Conservation (phyloP, 495 filamentous ascomycete genomes). For the Neurospora sp. region DNA sequence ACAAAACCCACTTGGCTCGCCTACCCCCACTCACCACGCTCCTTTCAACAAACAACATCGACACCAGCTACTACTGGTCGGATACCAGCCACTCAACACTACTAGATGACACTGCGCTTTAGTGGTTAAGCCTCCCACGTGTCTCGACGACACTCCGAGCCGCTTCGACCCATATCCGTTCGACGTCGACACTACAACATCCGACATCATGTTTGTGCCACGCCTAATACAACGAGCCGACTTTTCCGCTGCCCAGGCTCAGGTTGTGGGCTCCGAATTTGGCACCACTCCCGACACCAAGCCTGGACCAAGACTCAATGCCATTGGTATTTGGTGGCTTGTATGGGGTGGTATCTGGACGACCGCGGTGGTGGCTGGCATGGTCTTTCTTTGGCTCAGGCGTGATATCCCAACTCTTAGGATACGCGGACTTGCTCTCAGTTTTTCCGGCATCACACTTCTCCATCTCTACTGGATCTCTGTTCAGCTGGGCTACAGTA, state of each 20-base stretch:
- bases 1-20: neutral
- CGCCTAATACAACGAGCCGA: constrained; percentile 1
- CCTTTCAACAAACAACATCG: neutral
- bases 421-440: constrained; percentile 51
- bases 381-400: constrained; percentile 43
- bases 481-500: constrained; percentile 49
- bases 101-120: neutral
- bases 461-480: constrained; percentile 56
- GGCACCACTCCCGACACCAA: constrained; percentile 20
- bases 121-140: neutral
- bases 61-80: neutral
- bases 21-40: neutral
- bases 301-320: constrained; percentile 14
- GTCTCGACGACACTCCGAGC: neutral
- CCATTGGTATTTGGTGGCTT: constrained; percentile 22
- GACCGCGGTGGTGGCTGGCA: constrained; percentile 37
- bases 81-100: neutral
- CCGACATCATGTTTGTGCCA: constrained; percentile 17
- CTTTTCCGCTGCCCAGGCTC: constrained; percentile 1
- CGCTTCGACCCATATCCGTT: neutral
- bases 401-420: constrained; percentile 50
- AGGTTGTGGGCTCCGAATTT: constrained; percentile 20
- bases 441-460: constrained; percentile 46
- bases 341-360: constrained; percentile 45
- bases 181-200: neutral